Conservation (phyloP, 177 flowering plant species). For the Vitis hybrid region DNA sequence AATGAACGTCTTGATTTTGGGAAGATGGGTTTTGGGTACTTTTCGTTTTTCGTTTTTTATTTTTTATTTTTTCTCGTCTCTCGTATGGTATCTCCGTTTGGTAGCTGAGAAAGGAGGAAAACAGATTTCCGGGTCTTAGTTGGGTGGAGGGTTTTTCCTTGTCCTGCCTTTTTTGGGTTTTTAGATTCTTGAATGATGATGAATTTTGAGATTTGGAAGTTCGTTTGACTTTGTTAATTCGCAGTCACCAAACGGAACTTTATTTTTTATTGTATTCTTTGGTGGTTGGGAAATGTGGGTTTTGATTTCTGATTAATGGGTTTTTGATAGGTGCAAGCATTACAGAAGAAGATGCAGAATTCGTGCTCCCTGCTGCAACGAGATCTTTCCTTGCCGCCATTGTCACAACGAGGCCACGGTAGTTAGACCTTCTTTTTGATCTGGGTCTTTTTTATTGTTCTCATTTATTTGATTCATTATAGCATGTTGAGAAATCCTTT, state of each 20-base stretch:
- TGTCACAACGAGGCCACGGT: slow-evolving; percentile 93
- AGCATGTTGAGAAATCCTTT: slow-evolving; percentile 34
- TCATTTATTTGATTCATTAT: slow-evolving; percentile 24
- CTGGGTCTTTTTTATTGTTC: neutral
- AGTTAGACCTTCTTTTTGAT: slow-evolving; percentile 9
- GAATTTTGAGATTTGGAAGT: too few relatives aligned
- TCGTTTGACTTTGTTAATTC: too few relatives aligned
- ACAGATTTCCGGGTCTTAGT: neutral
- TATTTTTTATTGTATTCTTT: too few relatives aligned
- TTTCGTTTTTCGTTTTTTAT: slow-evolving; percentile 1
- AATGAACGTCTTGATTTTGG: slow-evolving; percentile 73
- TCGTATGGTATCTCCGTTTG: neutral
- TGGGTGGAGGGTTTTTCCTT: slow-evolving; percentile 1
- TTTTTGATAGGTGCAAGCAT: slow-evolving; percentile 59
- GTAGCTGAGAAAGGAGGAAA: neutral
- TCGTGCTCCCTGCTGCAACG: slow-evolving; percentile 95
- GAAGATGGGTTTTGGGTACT: slow-evolving; percentile 89
- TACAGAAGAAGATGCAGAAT: slow-evolving; percentile 85
- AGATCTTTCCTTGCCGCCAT: slow-evolving; percentile 84
- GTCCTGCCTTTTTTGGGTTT: neutral
- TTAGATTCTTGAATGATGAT: too few relatives aligned
- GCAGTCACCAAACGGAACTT: too few relatives aligned
- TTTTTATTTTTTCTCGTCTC: neutral
- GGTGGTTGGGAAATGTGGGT: neutral
- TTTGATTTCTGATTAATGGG: neutral